phyloP scores from a whole-genome alignment of 176 grass and related monocot genomes.

The Eleusine indica region DNA sequence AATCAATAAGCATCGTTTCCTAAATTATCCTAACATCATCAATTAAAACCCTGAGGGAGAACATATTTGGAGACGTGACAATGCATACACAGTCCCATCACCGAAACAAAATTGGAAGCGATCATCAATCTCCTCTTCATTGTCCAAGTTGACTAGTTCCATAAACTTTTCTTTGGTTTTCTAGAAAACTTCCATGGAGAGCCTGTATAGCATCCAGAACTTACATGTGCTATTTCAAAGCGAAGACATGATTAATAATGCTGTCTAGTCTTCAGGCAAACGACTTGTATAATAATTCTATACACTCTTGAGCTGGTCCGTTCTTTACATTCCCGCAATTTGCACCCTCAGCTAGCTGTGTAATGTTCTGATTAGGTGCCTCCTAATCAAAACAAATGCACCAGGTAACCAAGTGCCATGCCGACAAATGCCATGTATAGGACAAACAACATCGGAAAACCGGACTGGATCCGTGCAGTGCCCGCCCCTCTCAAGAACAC shows the following conservation, averaged over 20 bases:
- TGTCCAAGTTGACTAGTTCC: neutral
- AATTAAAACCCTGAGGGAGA: neutral
- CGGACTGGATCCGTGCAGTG: neutral
- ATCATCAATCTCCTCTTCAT: neutral
- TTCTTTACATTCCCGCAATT: conserved; percentile 26
- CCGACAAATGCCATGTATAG: conserved; percentile 37
- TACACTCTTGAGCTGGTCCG: neutral
- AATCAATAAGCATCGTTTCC: too few species aligned
- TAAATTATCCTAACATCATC: neutral
- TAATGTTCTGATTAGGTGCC: conserved; percentile 5
- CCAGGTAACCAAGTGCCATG: conserved; percentile 63
- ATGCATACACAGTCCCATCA: neutral
- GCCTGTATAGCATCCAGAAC: neutral
- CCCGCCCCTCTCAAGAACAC: conserved; percentile 33
- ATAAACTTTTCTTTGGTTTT: neutral
- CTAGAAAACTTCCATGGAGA: neutral
- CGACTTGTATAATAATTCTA: neutral
- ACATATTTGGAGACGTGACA: neutral
- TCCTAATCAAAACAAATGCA: conserved; percentile 45
- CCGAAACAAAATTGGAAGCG: neutral
- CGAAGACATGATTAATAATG: neutral
- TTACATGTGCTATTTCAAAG: neutral
- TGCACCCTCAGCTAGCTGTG: neutral
- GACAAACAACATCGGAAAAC: conserved; percentile 45
- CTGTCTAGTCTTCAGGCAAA: neutral